Base-by-base conservation (phyloP, 176 grass and related monocot genomes). In the Carex parvula region DNA sequence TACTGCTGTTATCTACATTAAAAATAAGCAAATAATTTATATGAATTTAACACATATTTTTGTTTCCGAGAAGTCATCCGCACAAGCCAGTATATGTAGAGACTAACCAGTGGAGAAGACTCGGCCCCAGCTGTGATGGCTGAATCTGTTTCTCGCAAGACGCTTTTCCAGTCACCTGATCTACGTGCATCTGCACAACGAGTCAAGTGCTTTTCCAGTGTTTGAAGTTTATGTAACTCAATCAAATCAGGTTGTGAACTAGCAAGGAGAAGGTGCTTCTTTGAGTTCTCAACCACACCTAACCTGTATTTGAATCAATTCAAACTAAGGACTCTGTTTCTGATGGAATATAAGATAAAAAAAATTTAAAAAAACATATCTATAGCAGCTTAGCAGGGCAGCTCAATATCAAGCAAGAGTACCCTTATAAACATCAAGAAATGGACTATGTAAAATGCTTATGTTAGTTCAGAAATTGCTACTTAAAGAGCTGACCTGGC, bases 71-170 rank as follows among this genome's bases (percentile, higher is more conserved):
- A 14, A 75, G 4, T 75, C 12, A 73, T 50, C 22, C 13, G 56
- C 50, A 77, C 50, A 18, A 77, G 2, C 6, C 24, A 54, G 58
- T 18, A 35, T 2, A 15, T 56, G 15, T 8, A 24, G 84, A 81
- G 66, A 67, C 72, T 75, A 66, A 98, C 95, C 89, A 90, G 80
- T 41, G 92, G 79, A 64, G 95, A 98, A 70, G 92, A 93, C 48
- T 98, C 95, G 16, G 92, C 95, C 84, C 95, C 95, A 22, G 91
- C 87, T 2, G 92, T 89, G 70, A 98, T 98, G 26, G 95, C 91
- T 42, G 89, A 89, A 87, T 94, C 91, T 60, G 66, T 89, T 90
- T 98, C 95, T 55, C 88, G 84, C 18, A 98, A 80, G 3, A 82
- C 74, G 64, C 79, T 94, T 84, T 91, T 98, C 95, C 95, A 98